These are phyloP conservation scores for Suillus plorans DNA, from an alignment of 768 basidiomycete species.

Conservation along the genomic window DNA sequence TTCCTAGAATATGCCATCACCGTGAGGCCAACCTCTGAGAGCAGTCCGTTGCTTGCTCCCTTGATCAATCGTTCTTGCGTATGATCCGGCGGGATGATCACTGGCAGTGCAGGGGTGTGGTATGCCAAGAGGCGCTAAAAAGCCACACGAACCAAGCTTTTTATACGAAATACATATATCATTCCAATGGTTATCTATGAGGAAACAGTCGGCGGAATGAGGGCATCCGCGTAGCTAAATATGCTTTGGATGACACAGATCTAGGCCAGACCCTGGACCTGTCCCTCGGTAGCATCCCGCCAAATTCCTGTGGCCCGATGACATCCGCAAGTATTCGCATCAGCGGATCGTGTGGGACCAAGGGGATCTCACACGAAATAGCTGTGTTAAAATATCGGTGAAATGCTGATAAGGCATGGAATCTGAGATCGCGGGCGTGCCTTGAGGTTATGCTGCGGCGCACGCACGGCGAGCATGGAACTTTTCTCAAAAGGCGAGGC, in stretches of 20 bases:
- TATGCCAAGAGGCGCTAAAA: background rate
- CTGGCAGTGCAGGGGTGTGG: background rate
- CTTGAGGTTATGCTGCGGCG: constrained; percentile 12
- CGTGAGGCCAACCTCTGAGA: background rate
- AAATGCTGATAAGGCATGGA: constrained; percentile 29
- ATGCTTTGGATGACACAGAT: background rate
- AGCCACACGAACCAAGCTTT: background rate
- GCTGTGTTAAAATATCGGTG: constrained; percentile 19
- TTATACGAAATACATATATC: background rate
- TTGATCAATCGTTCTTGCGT: background rate
- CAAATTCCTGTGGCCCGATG: background rate
- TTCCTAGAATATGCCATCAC: constrained; percentile 1
- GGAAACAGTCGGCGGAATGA: constrained; percentile 3
- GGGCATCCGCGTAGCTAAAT: constrained; percentile 9
- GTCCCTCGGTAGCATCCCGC: background rate
- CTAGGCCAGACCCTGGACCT: background rate
- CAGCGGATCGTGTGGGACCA: background rate
- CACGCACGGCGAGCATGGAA: constrained; percentile 18
- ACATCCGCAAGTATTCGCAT: background rate
- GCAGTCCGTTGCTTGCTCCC: background rate
- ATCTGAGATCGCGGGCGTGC: constrained; percentile 27
- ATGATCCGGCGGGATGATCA: constrained; percentile 3
- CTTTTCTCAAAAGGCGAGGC: constrained; percentile 24
- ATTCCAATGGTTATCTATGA: background rate
- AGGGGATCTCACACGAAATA: background rate